phyloP scores from a whole-genome alignment of 202 grass and related monocot species.

The Brachypodium distachyon region DNA sequence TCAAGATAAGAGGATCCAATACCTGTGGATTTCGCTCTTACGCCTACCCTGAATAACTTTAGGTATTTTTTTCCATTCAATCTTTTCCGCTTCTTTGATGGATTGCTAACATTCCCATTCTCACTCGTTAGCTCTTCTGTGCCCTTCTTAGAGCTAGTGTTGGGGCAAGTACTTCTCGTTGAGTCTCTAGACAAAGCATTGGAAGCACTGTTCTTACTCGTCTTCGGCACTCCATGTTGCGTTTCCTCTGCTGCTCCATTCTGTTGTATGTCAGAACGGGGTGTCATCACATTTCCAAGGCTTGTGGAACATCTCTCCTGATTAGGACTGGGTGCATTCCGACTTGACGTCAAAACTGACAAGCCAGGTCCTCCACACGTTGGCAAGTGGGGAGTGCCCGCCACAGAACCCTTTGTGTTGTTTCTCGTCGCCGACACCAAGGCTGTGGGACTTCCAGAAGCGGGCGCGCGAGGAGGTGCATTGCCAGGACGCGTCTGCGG shows the following conservation, averaged over 20 bases:
- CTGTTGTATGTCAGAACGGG: not conserved
- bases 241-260: not conserved
- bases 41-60: not conserved
- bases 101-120: not conserved
- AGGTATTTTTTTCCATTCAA: not conserved
- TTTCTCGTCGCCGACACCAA: not conserved
- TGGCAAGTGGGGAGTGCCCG: not conserved
- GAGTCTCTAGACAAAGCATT: not conserved
- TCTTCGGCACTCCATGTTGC: not conserved
- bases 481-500: not conserved
- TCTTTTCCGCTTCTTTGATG: constrained; percentile 25
- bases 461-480: not conserved
- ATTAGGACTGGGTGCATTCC: not conserved
- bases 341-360: not conserved
- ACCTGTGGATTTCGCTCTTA: constrained; percentile 25
- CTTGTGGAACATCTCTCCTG: not conserved
- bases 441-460: not conserved
- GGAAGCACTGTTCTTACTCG: not conserved
- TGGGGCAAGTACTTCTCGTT: not conserved
- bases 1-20: not conserved
- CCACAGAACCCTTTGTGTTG: not conserved
- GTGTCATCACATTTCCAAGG: not conserved
- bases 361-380: not conserved
- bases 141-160: not conserved
- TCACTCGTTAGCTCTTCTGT: not conserved